phyloP scores from a whole-genome alignment of 345 rosid genomes.

The Populus euphratica region DNA sequence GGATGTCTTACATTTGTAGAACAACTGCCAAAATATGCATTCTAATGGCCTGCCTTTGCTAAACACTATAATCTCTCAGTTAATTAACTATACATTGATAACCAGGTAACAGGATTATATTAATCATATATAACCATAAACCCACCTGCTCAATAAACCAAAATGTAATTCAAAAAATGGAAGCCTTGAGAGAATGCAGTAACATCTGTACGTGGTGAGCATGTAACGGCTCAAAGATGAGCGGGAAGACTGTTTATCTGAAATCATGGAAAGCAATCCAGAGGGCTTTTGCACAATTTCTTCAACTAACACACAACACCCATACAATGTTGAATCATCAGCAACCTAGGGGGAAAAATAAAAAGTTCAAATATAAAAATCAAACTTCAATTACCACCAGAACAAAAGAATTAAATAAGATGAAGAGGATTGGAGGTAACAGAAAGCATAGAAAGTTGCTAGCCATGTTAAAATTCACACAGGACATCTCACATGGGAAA shows the following conservation, averaged over 20 bases:
- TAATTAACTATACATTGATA: not conserved
- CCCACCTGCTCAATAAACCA: slow-evolving; percentile 76
- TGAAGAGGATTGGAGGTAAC: no score
- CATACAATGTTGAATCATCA: slow-evolving; percentile 85
- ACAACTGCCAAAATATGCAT: not conserved
- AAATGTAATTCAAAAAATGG: slow-evolving; percentile 94
- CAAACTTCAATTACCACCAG: not conserved
- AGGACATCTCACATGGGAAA: not conserved
- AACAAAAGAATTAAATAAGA: not conserved
- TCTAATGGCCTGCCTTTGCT: no score
- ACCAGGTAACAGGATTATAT: not conserved
- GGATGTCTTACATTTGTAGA: not conserved
- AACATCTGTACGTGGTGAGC: slow-evolving; percentile 88
- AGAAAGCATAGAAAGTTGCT: not conserved
- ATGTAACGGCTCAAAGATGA: slow-evolving; percentile 65
- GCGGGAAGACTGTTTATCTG: slow-evolving; percentile 55
- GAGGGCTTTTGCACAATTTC: slow-evolving; percentile 91
- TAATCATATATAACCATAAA: not conserved
- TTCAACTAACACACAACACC: slow-evolving; percentile 85
- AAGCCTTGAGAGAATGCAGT: slow-evolving; percentile 90
- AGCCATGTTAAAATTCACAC: not conserved
- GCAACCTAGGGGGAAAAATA: slow-evolving; percentile 59
- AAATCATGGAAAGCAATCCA: slow-evolving; percentile 78
- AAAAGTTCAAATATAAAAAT: not conserved
- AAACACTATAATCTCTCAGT: not conserved